A percentile compares a stretch with the other conserved stretches of the same genome.
Conservation (phyloP, 129 eudicot genomes). For the Sambucus nigra region DNA sequence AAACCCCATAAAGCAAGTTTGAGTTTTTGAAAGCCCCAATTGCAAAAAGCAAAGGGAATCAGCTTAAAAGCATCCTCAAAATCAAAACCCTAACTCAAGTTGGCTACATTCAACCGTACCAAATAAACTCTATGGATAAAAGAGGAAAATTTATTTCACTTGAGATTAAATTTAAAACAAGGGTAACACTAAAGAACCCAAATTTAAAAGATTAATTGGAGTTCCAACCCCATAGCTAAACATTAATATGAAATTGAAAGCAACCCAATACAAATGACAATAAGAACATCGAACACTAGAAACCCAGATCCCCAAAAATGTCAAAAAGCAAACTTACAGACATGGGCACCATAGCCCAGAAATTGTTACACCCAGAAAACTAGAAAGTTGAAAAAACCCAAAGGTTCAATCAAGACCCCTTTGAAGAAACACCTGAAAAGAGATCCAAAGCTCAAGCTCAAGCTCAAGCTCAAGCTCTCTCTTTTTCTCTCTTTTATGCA, state of each 20-base stretch:
- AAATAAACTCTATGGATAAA: conserved; percentile 38
- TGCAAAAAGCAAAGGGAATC: conserved; percentile 44
- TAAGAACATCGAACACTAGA: neutral
- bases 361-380: conserved; percentile 12
- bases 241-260: conserved; percentile 5
- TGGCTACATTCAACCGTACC: conserved; percentile 13
- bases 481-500: conserved; percentile 11
- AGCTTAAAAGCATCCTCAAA: conserved; percentile 39
- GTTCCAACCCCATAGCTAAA: conserved; percentile 1
- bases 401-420: conserved; percentile 15
- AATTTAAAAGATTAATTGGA: conserved; percentile 4
- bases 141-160: neutral
- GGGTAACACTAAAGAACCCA: neutral
- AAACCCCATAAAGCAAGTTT: conserved; percentile 18
- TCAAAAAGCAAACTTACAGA: neutral
- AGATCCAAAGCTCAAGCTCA: neutral
- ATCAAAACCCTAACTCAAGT: conserved; percentile 20
- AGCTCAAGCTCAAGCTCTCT: conserved; percentile 1
- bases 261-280: conserved; percentile 4
- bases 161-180: neutral
- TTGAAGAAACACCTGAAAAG: conserved; percentile 15
- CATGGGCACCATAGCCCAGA: conserved; percentile 7
- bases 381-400: conserved; percentile 14
- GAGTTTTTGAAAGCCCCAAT: conserved; percentile 21
- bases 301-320: conserved; percentile 35